phyloP scores from a whole-genome alignment of 148 eudicot species.

The Linanthus parryae region DNA sequence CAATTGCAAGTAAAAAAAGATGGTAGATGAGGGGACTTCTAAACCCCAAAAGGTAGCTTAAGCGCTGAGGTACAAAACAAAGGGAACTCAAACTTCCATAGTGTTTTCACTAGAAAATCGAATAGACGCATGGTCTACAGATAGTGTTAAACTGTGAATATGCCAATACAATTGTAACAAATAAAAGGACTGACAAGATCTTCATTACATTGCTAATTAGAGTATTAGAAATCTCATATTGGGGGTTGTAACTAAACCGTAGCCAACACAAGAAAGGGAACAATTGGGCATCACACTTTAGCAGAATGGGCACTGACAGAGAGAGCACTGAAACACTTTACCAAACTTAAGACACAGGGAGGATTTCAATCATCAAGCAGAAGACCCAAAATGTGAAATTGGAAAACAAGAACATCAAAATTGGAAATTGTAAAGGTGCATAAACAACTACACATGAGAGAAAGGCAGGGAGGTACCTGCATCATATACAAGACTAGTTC shows the following conservation, averaged over 20 bases:
- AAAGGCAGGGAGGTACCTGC: conserved; percentile 39
- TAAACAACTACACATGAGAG: not conserved
- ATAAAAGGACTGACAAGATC: too few relatives aligned
- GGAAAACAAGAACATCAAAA: not conserved
- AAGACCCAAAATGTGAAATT: not conserved
- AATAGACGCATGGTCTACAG: too few relatives aligned
- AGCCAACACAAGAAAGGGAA: too few relatives aligned
- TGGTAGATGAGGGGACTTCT: too few relatives aligned
- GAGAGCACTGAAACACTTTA: too few relatives aligned
- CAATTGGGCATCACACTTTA: not conserved
- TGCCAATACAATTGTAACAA: too few relatives aligned
- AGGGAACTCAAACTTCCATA: not conserved
- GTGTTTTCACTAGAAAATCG: not conserved
- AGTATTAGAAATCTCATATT: too few relatives aligned
- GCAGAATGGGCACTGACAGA: too few relatives aligned
- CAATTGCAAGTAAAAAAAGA: too few relatives aligned
- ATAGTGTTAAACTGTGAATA: too few relatives aligned
- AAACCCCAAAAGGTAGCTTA: not conserved
- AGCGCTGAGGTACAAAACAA: not conserved
- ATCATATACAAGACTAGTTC: conserved; percentile 87
- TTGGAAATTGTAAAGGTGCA: not conserved
- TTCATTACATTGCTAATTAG: too few relatives aligned
- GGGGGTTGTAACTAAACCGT: too few relatives aligned
- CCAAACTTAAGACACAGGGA: not conserved
- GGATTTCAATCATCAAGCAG: not conserved